Evolutionary conservation across 441 rosid species (phyloP).

Genomic region (Metrosideros polymorpha): DNA sequence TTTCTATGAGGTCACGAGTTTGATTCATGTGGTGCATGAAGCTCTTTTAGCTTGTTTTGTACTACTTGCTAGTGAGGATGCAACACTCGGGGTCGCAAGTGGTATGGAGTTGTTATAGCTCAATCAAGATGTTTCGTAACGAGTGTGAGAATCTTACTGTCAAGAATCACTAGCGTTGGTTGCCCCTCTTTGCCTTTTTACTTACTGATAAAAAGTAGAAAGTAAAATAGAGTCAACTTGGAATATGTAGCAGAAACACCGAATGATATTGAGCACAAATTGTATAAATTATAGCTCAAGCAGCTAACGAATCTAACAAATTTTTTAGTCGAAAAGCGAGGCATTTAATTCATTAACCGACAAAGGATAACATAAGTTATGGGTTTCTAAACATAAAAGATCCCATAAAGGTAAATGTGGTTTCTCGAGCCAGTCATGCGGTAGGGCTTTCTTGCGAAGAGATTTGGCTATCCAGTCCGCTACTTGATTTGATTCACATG

Average conservation of each 20-base stretch:
- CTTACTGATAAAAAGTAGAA: not conserved
- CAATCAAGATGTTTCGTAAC: not conserved
- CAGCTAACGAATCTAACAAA: not conserved
- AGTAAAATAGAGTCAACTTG: not conserved
- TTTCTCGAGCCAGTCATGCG: too few species aligned
- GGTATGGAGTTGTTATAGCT: too few species aligned
- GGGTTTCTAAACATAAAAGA: too few species aligned
- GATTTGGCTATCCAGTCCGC: too few species aligned
- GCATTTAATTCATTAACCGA: too few species aligned
- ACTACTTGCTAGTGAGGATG: not conserved
- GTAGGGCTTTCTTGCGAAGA: too few species aligned
- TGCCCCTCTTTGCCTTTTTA: not conserved
- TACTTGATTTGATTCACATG: too few species aligned
- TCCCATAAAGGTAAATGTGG: too few species aligned
- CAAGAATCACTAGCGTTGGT: not conserved
- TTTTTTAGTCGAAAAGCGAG: too few species aligned
- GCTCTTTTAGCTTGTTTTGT: not conserved
- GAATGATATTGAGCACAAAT: not conserved
- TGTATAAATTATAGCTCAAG: not conserved
- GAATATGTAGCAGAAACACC: not conserved
- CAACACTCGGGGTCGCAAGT: accelerated
- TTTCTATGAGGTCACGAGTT: not conserved
- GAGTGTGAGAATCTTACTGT: not conserved
- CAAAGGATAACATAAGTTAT: too few species aligned
- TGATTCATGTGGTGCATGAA: not conserved